These are phyloP conservation scores for Bodo saltans DNA, from an alignment of 78 protist species.

Conservation along the genomic window DNA sequence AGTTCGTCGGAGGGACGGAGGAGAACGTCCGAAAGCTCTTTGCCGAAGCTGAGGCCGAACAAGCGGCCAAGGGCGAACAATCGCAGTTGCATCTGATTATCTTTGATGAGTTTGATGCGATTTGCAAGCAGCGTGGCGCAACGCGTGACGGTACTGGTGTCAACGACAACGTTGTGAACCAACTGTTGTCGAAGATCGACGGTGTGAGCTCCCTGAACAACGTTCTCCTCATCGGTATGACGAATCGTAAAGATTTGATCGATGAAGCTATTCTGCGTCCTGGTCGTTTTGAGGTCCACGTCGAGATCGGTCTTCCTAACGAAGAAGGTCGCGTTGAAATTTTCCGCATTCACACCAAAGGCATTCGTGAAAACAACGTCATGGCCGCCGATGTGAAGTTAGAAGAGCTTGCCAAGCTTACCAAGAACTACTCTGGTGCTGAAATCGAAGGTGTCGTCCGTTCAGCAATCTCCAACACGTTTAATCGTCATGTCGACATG, in stretches of 20 bases:
- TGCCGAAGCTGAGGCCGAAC: slow-evolving; percentile 73
- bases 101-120: slow-evolving; percentile 97
- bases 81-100: slow-evolving; percentile 93
- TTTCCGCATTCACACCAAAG: slow-evolving; percentile 85
- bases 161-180: slow-evolving; percentile 95
- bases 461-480: slow-evolving; percentile 78
- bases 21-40: slow-evolving; percentile 93
- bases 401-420: slow-evolving; percentile 60
- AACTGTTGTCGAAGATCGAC: slow-evolving; percentile 94
- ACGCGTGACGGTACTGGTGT: slow-evolving; percentile 76
- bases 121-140: slow-evolving; percentile 81
- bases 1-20: slow-evolving; percentile 94
- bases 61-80: slow-evolving; percentile 76
- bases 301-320: slow-evolving; percentile 96
- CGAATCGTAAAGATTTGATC: slow-evolving; percentile 94
- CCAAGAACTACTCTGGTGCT: slow-evolving; percentile 94
- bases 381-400: slow-evolving; percentile 77
- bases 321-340: slow-evolving; percentile 91
- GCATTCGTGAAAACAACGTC: slow-evolving; percentile 49
- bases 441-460: slow-evolving; percentile 88
- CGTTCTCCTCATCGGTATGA: slow-evolving; percentile 98
- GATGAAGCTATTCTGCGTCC: slow-evolving; percentile 97
- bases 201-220: slow-evolving; percentile 97
- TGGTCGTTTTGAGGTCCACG: slow-evolving; percentile 95
- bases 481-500: slow-evolving; percentile 68